phyloP scores from a whole-genome alignment of 768 basidiomycete species.

The Rhodocollybia butyracea region DNA sequence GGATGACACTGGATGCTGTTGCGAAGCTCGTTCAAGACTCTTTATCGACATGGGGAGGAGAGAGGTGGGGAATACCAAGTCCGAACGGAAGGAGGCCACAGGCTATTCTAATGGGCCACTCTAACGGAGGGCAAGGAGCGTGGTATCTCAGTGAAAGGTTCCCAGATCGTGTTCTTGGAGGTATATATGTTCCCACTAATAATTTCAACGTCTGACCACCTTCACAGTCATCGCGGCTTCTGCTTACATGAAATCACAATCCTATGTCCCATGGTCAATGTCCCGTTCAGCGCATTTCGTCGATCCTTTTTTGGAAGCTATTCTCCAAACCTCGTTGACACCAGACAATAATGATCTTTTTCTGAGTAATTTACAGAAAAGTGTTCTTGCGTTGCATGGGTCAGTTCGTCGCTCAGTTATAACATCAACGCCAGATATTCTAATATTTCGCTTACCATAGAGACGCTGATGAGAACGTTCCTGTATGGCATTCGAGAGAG shows the following conservation, averaged over 20 bases:
- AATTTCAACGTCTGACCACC: not conserved
- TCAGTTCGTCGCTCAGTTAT: slow-evolving; percentile 23
- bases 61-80: not conserved
- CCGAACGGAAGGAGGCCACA: slow-evolving; percentile 24
- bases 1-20: slow-evolving; percentile 59
- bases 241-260: slow-evolving; percentile 83
- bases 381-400: slow-evolving; percentile 80
- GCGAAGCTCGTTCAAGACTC: slow-evolving; percentile 36
- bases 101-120: slow-evolving; percentile 81
- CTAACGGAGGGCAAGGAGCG: slow-evolving; percentile 89
- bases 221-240: slow-evolving; percentile 68
- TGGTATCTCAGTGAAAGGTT: slow-evolving; percentile 78
- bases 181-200: slow-evolving; percentile 27
- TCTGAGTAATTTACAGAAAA: slow-evolving; percentile 70
- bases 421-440: not conserved
- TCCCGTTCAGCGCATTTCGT: slow-evolving; percentile 73
- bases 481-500: slow-evolving; percentile 80
- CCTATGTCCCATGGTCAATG: slow-evolving; percentile 73
- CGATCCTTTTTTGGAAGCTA: slow-evolving; percentile 68
- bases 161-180: slow-evolving; percentile 71
- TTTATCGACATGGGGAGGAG: slow-evolving; percentile 22
- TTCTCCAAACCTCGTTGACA: slow-evolving; percentile 72
- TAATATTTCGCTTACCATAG: slow-evolving; percentile 41
- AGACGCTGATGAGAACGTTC: slow-evolving; percentile 83
- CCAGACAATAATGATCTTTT: slow-evolving; percentile 89